Evolutionary conservation across 2,329 filamentous ascomycete species (phyloP).

Genomic region (Podosphaera xanthii): DNA sequence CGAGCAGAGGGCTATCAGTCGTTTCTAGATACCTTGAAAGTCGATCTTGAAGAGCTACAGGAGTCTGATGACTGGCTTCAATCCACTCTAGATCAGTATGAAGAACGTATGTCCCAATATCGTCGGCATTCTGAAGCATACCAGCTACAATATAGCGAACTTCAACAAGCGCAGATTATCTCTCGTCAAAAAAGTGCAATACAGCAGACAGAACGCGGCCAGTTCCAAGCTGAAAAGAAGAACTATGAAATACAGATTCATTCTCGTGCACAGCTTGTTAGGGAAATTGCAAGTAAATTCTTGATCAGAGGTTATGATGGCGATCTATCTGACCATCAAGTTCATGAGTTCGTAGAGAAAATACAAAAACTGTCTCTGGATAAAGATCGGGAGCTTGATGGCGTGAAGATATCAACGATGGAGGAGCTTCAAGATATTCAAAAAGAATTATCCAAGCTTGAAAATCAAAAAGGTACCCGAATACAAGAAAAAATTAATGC

Average conservation of each 20-base stretch:
- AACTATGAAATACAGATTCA: conserved; percentile 64
- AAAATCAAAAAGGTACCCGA: conserved; percentile 47
- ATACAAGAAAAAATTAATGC: conserved; percentile 53
- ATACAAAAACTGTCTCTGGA: conserved; percentile 55
- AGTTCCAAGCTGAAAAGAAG: conserved; percentile 65
- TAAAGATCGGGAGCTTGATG: conserved; percentile 58
- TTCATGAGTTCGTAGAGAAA: conserved; percentile 54
- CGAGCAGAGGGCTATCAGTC: conserved; percentile 48
- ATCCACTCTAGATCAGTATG: conserved; percentile 51
- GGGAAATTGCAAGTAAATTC: conserved; percentile 52
- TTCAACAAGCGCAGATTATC: conserved; percentile 27
- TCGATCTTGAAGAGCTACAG: conserved; percentile 51
- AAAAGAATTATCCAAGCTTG: conserved; percentile 45
- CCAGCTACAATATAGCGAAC: conserved; percentile 38
- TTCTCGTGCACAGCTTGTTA: conserved; percentile 49
- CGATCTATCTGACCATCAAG: conserved; percentile 48
- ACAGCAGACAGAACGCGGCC: conserved; percentile 46
- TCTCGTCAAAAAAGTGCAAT: conserved; percentile 24
- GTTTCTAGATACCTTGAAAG: conserved; percentile 44
- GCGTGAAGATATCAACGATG: conserved; percentile 47
- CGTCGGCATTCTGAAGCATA: conserved; percentile 38
- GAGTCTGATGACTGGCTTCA: conserved; percentile 61
- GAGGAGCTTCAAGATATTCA: conserved; percentile 57
- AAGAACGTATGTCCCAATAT: conserved; percentile 46
- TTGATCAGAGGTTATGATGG: conserved; percentile 69